Percentiles rank a stretch among this genome's conserved stretches.
phyloP scores from a whole-genome alignment of 225 moss, liverwort and hornwort genomes.

The Pseudoscleropodium purum region DNA sequence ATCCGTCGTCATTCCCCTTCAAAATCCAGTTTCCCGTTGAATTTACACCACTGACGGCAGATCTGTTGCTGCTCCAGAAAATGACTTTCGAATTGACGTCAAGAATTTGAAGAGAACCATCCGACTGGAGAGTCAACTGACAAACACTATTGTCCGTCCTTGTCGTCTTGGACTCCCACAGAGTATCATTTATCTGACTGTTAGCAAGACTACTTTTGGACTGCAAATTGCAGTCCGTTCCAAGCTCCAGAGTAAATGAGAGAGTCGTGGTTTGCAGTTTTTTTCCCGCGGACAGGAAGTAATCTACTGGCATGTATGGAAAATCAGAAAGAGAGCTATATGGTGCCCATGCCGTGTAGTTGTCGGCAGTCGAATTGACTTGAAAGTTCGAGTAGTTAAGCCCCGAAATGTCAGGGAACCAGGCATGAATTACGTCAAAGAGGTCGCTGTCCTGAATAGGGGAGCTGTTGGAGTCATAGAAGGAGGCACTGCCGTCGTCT shows the following conservation, averaged over 20 bases:
- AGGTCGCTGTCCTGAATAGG: rapidly evolving
- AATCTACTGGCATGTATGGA: neutral
- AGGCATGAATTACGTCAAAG: rapidly evolving
- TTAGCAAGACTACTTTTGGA: neutral
- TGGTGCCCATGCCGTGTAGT: neutral
- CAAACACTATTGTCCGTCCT: neutral
- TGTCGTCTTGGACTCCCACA: neutral
- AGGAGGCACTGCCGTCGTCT: neutral
- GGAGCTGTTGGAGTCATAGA: neutral
- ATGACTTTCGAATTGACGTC: neutral
- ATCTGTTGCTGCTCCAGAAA: neutral
- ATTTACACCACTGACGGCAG: neutral
- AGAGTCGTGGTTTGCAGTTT: neutral
- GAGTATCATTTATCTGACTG: neutral
- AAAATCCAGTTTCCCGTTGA: neutral
- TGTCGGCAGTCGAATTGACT: neutral
- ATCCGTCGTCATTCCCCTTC: neutral
- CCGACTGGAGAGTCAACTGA: neutral
- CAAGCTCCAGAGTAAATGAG: neutral
- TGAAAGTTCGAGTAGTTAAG: neutral
- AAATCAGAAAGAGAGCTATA: neutral
- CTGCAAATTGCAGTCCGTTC: neutral
- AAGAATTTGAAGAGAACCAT: neutral
- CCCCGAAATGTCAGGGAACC: too few species aligned
- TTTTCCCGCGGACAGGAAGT: neutral